Evolutionary conservation across 1,139 yeast genomes (phyloP).

Genomic region (Lodderomyces elongisporus): DNA sequence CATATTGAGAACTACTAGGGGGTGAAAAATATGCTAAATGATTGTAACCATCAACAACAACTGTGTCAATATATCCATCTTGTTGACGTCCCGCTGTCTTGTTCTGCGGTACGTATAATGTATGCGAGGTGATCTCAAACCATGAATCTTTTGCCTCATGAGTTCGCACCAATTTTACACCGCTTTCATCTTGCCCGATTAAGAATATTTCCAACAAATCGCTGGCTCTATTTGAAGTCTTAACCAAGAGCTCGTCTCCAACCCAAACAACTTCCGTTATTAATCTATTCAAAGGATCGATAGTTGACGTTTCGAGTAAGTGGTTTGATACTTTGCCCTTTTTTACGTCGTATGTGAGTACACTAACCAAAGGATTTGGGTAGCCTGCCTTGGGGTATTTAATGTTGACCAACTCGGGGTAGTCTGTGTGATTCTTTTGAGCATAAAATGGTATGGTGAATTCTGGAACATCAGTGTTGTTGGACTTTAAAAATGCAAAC

Average conservation of each 20-base stretch:
- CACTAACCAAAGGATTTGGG: constrained; percentile 38
- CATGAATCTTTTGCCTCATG: constrained; percentile 43
- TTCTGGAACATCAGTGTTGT: constrained; percentile 50
- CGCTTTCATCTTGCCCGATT: constrained; percentile 22
- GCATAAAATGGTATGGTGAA: constrained; percentile 51
- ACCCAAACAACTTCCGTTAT: constrained; percentile 46
- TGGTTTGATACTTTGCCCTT: constrained; percentile 14
- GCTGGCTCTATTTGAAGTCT: constrained; percentile 42
- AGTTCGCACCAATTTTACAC: constrained; percentile 29
- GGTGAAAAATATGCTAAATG: constrained; percentile 58
- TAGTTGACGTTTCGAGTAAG: constrained; percentile 20
- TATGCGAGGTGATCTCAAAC: constrained; percentile 79
- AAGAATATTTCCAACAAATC: constrained; percentile 38
- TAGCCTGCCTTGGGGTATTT: constrained; percentile 47
- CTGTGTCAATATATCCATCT: constrained; percentile 54
- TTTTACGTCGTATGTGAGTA: constrained; percentile 30
- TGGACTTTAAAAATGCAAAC: constrained; percentile 43
- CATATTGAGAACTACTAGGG: constrained; percentile 37
- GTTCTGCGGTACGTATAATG: constrained; percentile 65
- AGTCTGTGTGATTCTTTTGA: constrained; percentile 35
- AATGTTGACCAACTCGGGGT: constrained; percentile 35
- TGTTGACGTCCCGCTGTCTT: constrained; percentile 30
- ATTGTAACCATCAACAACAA: constrained; percentile 49
- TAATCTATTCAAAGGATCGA: constrained; percentile 22
- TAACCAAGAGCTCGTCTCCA: constrained; percentile 30